Evolutionary conservation across 306 rosid genomes (phyloP), one percentile per base, ranked within the genome.

Genomic region (Styphnolobium japonicum): DNA sequence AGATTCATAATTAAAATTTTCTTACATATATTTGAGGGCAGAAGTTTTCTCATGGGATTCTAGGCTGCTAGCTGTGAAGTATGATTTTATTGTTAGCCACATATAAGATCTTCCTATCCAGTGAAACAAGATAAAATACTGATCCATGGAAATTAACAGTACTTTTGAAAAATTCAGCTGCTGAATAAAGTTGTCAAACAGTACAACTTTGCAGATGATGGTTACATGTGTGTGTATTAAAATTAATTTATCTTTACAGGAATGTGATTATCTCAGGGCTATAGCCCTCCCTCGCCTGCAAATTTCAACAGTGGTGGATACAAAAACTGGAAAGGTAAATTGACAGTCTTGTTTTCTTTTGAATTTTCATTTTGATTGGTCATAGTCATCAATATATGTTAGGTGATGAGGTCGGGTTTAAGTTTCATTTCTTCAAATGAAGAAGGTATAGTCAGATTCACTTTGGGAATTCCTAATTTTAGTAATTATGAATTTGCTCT

Each of bases 271-370:
- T 81, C 98, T 95, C 62, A 90, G 87, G 85, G 90, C 82, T 37
- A 0, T 93, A 62, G 98, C 99, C 65, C 90, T 73, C 71, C 96
- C 99, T 82, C 97, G 93, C 78, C 92, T 95, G 76, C 85, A 91
- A 71, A 52, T 85, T 87, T 95, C 99, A 40, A 95, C 99, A 11
- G 99, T 95, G 63, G 99, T 95, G 87, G 99, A 95, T 86, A 56
- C 88, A 0, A 91, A 85, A 62, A 95, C 99, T 0, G 99, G 99
- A 80, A 95, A 89, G 98, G 98, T 95, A 79, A 25, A 46, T 63
- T 49, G 3, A 37, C 52, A 46, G 36, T 58, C 69, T 63, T 36
- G 40, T 53, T 46, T 74, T 77, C 72, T 75, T 76, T 56, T 71
- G 73, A 63, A 76, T 60, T 25, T 40, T 16, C 40, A 53, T 39